A percentile compares a stretch with the other conserved stretches of the same genome.
Evolutionary conservation across 306 rosid genomes (phyloP).

Genomic region (Herpetospermum pedunculosum): DNA sequence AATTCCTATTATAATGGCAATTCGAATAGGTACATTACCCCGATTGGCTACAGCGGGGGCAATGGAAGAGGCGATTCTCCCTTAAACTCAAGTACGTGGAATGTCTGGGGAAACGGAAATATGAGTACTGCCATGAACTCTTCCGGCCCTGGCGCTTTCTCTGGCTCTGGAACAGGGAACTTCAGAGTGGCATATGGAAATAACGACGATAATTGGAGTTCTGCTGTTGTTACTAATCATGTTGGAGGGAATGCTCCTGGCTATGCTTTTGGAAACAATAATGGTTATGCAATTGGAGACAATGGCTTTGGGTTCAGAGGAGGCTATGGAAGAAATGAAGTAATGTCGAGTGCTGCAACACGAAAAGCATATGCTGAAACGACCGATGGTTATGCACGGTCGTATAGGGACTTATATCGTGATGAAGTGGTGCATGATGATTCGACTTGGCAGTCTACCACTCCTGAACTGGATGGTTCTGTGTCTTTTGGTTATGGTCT

Average conservation of each 20-base stretch:
- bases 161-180: slow-evolving; percentile 54
- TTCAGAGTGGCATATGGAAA: slow-evolving; percentile 68
- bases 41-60: slow-evolving; percentile 53
- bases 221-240: slow-evolving; percentile 33
- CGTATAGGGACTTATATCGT: slow-evolving; percentile 59
- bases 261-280: slow-evolving; percentile 38
- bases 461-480: slow-evolving; percentile 71
- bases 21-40: slow-evolving; percentile 56
- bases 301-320: slow-evolving; percentile 53
- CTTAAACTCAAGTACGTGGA: slow-evolving; percentile 56
- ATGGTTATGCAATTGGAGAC: slow-evolving; percentile 61
- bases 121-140: slow-evolving; percentile 38
- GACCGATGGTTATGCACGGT: slow-evolving; percentile 60
- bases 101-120: slow-evolving; percentile 80
- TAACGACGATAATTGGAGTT: slow-evolving; percentile 49
- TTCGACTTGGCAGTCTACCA: slow-evolving; percentile 58
- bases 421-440: slow-evolving; percentile 48
- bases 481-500: slow-evolving; percentile 56
- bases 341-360: slow-evolving; percentile 33
- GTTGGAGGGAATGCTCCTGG: slow-evolving; percentile 57
- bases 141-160: slow-evolving; percentile 34
- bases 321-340: slow-evolving; percentile 61
- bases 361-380: slow-evolving; percentile 43
- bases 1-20: slow-evolving; percentile 57
- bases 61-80: slow-evolving; percentile 60